These are phyloP conservation scores for Spongiforma sp. DNA, from an alignment of 1,284 basidiomycete species.

Conservation along the genomic window DNA sequence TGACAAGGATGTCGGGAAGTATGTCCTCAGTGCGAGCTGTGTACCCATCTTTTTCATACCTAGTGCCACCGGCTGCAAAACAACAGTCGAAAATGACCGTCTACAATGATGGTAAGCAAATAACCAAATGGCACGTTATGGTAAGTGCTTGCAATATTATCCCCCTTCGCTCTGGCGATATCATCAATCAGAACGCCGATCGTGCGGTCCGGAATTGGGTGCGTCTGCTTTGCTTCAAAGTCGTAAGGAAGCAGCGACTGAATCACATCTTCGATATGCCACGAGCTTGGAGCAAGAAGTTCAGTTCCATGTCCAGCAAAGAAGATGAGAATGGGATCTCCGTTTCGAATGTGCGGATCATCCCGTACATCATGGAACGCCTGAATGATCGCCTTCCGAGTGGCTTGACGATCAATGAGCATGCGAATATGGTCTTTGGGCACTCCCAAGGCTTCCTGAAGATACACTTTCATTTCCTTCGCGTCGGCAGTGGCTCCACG, in stretches of 20 bases:
- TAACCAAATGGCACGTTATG: background rate
- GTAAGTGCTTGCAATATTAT: constrained; percentile 50
- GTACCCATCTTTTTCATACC: too few species aligned
- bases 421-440: constrained; percentile 56
- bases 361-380: constrained; percentile 55
- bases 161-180: constrained; percentile 56
- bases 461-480: constrained; percentile 53
- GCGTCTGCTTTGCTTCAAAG: constrained; percentile 45
- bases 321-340: constrained; percentile 65
- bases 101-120: constrained; percentile 7
- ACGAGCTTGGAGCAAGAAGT: constrained; percentile 56
- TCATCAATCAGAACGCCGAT: constrained; percentile 58
- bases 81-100: constrained; percentile 66
- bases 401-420: constrained; percentile 57
- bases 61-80: constrained; percentile 49
- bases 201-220: constrained; percentile 58
- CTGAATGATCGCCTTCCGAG: constrained; percentile 57
- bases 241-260: constrained; percentile 66
- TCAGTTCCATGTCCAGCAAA: constrained; percentile 68
- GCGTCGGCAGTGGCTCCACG: constrained; percentile 63
- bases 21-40: constrained; percentile 47
- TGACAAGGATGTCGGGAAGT: constrained; percentile 51
- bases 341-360: constrained; percentile 54
- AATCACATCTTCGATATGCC: constrained; percentile 42
- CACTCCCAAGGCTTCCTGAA: constrained; percentile 53